Evolutionary conservation across 495 filamentous ascomycete species (phyloP), one percentile per base, ranked within the genome.

Genomic region (Hypoxylon fuscum): DNA sequence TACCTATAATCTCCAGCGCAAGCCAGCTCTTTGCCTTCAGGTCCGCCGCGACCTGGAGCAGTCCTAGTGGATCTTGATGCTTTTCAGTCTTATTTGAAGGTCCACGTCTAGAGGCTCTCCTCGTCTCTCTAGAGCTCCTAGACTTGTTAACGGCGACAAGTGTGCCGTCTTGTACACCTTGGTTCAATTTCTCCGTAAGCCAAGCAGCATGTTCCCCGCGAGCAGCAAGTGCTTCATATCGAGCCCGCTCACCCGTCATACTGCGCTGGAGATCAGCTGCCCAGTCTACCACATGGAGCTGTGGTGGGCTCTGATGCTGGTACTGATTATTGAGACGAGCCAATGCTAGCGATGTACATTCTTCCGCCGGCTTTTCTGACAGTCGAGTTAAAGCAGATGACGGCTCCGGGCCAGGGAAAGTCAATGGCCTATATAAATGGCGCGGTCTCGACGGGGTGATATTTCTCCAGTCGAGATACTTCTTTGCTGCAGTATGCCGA

Each of bases 221-320:
- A 6, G 88, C 85, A 6, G 88, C 85, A 0, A 96, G 79, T 2
- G 83, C 76, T 38, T 90, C 87, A 56, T 91, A 96, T 69, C 90
- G 79, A 18, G 87, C 85, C 8, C 91, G 86, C 72, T 98, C 94
- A 37, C 91, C 89, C 20, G 88, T 83, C 4, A 96, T 76, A 63
- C 90, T 93, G 43, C 85, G 87, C 68, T 97, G 93, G 0, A 98
- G 82, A 68, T 97, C 92, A 1, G 87, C 82, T 8, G 94, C 94
- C 95, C 95, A 98, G 67, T 93, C 90, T 5, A 89, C 89, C 10
- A 97, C 80, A 15, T 89, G 83, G 20, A 96, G 83, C 66, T 92
- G 90, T 3, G 91, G 89, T n/a, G 90, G 75, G 9, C 79, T 81
- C 62, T 93, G 87, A 72, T 95, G 87, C 23, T 84, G 80, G 47